Base-by-base conservation (phyloP, 768 basidiomycete species). In the Leccinum incarnatum region DNA sequence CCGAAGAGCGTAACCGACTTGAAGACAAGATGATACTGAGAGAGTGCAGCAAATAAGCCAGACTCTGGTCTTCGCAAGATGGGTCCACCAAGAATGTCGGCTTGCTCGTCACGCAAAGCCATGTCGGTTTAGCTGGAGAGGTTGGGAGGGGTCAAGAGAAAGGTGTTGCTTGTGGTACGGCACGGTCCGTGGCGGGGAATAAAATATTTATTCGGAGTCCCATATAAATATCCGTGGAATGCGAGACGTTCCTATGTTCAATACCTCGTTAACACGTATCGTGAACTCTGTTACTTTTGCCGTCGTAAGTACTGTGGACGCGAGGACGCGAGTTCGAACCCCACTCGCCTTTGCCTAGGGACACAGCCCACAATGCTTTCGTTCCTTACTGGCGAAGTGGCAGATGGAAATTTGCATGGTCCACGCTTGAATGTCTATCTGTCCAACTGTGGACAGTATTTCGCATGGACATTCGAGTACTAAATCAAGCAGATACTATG, bases 311-410 rank as follows among this genome's bases (percentile, higher is more conserved):
- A 15, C 34, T 56, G 47, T 32, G 40, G 54, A 50, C 5, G 46
- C 12, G 45, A 46, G 49, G 54, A 40, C 3, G 40, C 21, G 19
- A 11, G 15, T 32, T 27, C 30, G 30, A 47, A 42, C 8, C n/a
- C 88, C 88, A 89, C 86, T 77, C 77, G 77, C 85, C 76, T 72
- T 76, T 81, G 87, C 87, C 88, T 87, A 82, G 88, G 82, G 77
- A 88, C 88, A 90, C 74, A 79, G 88, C 85, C 69, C 63, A 70
- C 74, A 60, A 65, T 87, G 87, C 88, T 83, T 81, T 90, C 86
- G 88, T 88, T 81, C 74, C 87, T 84, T 85, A 88, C 87, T 84
- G 78, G 87, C 77, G 77, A 72, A 53, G 86, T 89, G 88, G 88
- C 78, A 89, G 81, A 89, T 63, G n/a, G 51, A 65, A 45, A 48